Evolutionary conservation across 2,329 filamentous ascomycete species (phyloP).

Genomic region (Hymenoscyphus linearis): DNA sequence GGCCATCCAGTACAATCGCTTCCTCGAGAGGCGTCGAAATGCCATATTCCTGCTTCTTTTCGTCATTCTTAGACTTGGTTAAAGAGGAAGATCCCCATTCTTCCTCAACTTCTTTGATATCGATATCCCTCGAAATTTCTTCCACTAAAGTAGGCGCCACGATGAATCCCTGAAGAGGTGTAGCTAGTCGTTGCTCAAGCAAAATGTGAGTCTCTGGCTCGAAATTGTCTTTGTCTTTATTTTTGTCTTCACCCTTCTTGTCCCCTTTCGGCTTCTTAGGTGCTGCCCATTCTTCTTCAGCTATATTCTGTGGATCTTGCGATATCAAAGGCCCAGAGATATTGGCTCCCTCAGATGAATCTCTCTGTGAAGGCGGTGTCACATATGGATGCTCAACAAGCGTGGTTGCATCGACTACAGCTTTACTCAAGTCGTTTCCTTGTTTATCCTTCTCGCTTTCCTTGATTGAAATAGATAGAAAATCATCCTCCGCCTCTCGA

Average conservation of each 20-base stretch:
- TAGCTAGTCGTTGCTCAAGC: neutral
- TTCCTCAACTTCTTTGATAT: neutral
- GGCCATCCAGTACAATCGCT: neutral
- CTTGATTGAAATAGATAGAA: conserved; percentile 3
- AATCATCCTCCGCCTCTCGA: conserved; percentile 1
- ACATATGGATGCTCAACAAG: neutral
- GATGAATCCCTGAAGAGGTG: neutral
- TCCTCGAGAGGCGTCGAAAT: conserved; percentile 15
- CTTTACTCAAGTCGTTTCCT: conserved; percentile 19
- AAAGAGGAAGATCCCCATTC: neutral
- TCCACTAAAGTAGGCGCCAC: neutral
- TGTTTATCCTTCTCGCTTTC: conserved; percentile 16
- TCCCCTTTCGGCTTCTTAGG: conserved; percentile 16
- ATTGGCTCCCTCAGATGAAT: conserved; percentile 2
- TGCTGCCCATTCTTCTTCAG: neutral
- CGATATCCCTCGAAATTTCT: neutral
- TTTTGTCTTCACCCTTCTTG: conserved; percentile 18
- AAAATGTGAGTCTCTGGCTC: neutral
- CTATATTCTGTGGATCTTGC: neutral
- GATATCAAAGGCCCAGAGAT: neutral
- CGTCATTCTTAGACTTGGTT: conserved; percentile 21
- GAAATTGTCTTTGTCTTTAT: conserved; percentile 15
- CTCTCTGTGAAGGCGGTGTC: neutral
- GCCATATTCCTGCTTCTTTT: conserved; percentile 20
- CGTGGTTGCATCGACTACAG: neutral